Conservation (phyloP, 495 filamentous ascomycete genomes). For the Aspergillus ellipticus region DNA sequence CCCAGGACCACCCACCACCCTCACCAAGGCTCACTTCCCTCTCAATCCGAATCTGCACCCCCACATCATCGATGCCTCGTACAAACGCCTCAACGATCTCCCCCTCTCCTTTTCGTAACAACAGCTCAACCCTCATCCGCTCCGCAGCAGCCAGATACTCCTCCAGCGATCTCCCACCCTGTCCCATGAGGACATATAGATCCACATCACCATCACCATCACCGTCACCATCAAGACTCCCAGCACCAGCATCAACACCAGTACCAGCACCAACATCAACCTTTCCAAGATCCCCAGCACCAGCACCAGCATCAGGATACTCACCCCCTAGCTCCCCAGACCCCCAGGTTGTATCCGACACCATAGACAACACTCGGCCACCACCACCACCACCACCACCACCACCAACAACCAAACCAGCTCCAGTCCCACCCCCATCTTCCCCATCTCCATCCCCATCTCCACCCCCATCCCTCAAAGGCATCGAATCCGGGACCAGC, state of each 20-base stretch:
- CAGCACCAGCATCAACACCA: neutral
- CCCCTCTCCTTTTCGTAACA: slow-evolving; percentile 10
- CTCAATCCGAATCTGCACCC: slow-evolving; percentile 11
- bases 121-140: slow-evolving; percentile 2
- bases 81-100: slow-evolving; percentile 26
- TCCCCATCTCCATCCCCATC: neutral
- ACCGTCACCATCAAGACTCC: neutral
- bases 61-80: slow-evolving; percentile 17
- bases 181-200: neutral
- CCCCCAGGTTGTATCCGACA: slow-evolving; percentile 7
- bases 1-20: slow-evolving; percentile 24
- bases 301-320: neutral
- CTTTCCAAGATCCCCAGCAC: too few relatives aligned
- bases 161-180: slow-evolving; percentile 11
- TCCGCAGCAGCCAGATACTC: slow-evolving; percentile 23
- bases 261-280: neutral
- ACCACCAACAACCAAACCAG: neutral
- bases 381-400: neutral
- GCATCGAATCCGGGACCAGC: slow-evolving; percentile 9
- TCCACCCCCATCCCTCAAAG: neutral
- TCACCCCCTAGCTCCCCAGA: neutral
- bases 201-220: neutral
- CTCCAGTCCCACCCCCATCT: neutral
- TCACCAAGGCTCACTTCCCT: slow-evolving; percentile 13
- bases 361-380: neutral